A percentile compares a stretch with the other conserved stretches of the same genome.
phyloP scores from a whole-genome alignment of 139 green algal genomes.

The Micractinium conductrix region DNA sequence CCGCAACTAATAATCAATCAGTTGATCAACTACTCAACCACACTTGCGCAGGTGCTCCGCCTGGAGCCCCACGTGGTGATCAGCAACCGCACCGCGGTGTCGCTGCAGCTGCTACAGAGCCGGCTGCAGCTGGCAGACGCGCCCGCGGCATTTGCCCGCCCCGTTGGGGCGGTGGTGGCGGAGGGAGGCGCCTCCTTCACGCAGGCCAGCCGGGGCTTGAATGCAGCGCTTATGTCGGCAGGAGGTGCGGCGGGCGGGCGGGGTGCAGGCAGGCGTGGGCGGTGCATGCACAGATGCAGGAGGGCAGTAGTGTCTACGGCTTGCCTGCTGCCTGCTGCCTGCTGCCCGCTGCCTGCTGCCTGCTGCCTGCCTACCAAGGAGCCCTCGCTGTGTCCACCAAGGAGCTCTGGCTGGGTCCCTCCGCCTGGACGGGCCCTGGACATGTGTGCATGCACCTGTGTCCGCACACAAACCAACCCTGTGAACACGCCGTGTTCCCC shows the following conservation, averaged over 20 bases:
- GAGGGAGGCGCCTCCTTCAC: constrained; percentile 36
- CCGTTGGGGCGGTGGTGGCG: constrained; percentile 13
- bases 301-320: neutral
- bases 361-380: too few relatives aligned
- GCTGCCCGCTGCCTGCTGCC: neutral
- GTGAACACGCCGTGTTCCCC: too few relatives aligned
- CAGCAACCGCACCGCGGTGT: constrained; percentile 74
- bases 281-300: neutral
- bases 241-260: neutral
- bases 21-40: neutral
- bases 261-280: neutral
- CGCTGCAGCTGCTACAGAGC: constrained; percentile 72
- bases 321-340: neutral
- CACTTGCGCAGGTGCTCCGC: constrained; percentile 48
- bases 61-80: constrained; percentile 80
- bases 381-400: too few relatives aligned
- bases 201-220: neutral
- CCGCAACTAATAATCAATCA: neutral
- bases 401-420: too few relatives aligned
- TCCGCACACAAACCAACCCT: too few relatives aligned
- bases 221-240: neutral
- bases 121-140: neutral
- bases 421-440: too few relatives aligned
- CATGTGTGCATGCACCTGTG: too few relatives aligned
- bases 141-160: too few relatives aligned